phyloP scores from a whole-genome alignment of 2,329 filamentous ascomycete species.

The Paraphoma sp. region DNA sequence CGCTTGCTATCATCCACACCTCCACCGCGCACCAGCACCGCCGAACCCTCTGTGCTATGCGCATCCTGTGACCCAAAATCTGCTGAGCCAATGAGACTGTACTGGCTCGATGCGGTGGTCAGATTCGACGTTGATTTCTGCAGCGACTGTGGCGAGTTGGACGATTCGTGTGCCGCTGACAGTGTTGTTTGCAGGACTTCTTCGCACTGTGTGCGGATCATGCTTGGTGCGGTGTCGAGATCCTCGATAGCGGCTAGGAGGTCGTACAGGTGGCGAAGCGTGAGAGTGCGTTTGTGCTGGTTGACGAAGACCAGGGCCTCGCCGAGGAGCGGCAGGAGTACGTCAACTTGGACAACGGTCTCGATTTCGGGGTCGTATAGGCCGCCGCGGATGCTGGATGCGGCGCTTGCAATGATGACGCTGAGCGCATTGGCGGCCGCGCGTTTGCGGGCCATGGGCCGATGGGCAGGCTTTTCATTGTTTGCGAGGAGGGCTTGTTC shows the following conservation, averaged over 20 bases:
- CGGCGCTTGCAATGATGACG: conserved; percentile 84
- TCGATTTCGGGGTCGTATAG: conserved; percentile 82
- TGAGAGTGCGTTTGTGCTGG: conserved; percentile 66
- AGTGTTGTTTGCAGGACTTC: conserved; percentile 80
- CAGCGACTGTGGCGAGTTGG: conserved; percentile 48
- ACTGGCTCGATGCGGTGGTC: conserved; percentile 64
- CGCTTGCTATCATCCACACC: conserved; percentile 56
- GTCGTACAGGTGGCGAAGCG: conserved; percentile 73
- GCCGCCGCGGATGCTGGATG: conserved; percentile 89
- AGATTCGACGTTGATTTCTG: conserved; percentile 63
- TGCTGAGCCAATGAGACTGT: conserved; percentile 75
- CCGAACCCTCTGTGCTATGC: conserved; percentile 53
- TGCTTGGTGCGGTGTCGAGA: conserved; percentile 74
- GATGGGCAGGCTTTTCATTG: conserved; percentile 50
- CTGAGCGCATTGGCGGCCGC: conserved; percentile 77
- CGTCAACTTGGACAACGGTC: conserved; percentile 87
- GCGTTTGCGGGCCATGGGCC: conserved; percentile 67
- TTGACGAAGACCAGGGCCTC: conserved; percentile 82
- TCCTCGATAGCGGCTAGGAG: conserved; percentile 82
- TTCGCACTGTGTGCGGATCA: conserved; percentile 76
- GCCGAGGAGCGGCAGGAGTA: conserved; percentile 80
- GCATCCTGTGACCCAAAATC: conserved; percentile 63
- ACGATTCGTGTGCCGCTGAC: conserved; percentile 65
- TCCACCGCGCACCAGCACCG: conserved; percentile 51
- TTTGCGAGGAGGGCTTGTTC: conserved; percentile 56